Evolutionary conservation across 208 protist species (phyloP), one percentile per base, ranked within the genome.

Genomic region (Trypanosoma avium): DNA sequence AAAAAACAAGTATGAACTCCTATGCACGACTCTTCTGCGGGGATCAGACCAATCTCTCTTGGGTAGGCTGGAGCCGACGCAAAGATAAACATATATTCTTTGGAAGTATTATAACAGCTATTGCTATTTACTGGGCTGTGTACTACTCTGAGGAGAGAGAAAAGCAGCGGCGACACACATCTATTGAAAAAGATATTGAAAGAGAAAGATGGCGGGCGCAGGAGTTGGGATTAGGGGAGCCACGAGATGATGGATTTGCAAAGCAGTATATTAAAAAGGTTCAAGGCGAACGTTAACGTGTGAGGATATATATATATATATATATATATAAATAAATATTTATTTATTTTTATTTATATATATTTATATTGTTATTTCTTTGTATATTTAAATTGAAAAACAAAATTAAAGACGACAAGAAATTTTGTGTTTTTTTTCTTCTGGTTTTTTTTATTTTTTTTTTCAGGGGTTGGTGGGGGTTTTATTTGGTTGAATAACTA

Each of bases 161-260:
- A 54, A 58, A 69, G 33, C 48, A 57, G 8, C 75, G 85, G 26
- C 75, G 79, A 7, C 85, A 92, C 65, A 54, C 59, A 17, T 89
- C 82, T 4, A 92, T 92, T 49, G 77, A 82, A 40, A 92, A 92
- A 57, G 85, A 92, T 45, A 92, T 92, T 67, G 82, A 86, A 54
- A 77, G 85, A 3, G 85, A 92, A 69, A 74, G 74, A n/a, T 92
- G 85, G 82, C 76, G 85, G 17, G 85, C 85, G 43, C 58, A 70
- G 60, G 72, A 86, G 70, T 61, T 92, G n/a, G 85, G 85, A 17
- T 54, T 87, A 9, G 61, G 22, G 17, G 55, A 61, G 48, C 81
- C 81, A 4, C 54, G 17, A 5, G 85, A 92, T 58, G 85, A 92
- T 57, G 85, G 85, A 35, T 92, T 92, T 49, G 80, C 80, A 5